phyloP scores from a whole-genome alignment of 441 rosid species.

The Brassica balearica region DNA sequence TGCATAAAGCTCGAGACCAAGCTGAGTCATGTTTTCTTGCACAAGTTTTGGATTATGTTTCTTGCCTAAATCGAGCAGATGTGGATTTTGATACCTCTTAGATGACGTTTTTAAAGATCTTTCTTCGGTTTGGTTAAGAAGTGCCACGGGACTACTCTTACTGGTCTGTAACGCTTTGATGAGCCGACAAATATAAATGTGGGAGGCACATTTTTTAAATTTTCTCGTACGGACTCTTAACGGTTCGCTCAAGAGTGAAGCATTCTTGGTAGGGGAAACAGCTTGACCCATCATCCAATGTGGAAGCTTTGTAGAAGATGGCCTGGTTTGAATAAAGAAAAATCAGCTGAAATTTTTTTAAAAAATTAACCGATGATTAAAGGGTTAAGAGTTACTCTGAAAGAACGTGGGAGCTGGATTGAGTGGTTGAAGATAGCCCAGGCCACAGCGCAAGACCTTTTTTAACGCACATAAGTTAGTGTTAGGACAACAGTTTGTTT shows the following conservation, averaged over 20 bases:
- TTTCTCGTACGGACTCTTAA: slow-evolving; percentile 54
- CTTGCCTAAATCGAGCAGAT: too few species aligned
- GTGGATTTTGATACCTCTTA: too few species aligned
- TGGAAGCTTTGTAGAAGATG: slow-evolving; percentile 51
- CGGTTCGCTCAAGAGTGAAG: slow-evolving; percentile 42
- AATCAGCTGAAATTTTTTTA: too few species aligned
- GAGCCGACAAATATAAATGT: slow-evolving; percentile 69
- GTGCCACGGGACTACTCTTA: not conserved
- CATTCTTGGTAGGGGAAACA: slow-evolving; percentile 39
- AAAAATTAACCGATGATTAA: too few species aligned
- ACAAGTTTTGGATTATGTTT: not conserved
- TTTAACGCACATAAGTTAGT: too few species aligned
- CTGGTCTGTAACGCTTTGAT: slow-evolving; percentile 52
- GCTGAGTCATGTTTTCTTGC: slow-evolving; percentile 31
- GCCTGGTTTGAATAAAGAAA: too few species aligned
- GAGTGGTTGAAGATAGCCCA: too few species aligned
- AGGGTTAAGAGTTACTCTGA: too few species aligned
- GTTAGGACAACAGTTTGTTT: too few species aligned
- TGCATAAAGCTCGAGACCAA: slow-evolving; percentile 28
- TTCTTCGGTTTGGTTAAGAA: slow-evolving; percentile 29
- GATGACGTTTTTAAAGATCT: slow-evolving; percentile 28
- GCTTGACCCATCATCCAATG: slow-evolving; percentile 70
- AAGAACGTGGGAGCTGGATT: too few species aligned
- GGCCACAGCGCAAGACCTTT: too few species aligned
- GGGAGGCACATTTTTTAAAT: slow-evolving; percentile 65